Evolutionary conservation across 306 rosid species (phyloP).

Genomic region (Quercus variabilis): DNA sequence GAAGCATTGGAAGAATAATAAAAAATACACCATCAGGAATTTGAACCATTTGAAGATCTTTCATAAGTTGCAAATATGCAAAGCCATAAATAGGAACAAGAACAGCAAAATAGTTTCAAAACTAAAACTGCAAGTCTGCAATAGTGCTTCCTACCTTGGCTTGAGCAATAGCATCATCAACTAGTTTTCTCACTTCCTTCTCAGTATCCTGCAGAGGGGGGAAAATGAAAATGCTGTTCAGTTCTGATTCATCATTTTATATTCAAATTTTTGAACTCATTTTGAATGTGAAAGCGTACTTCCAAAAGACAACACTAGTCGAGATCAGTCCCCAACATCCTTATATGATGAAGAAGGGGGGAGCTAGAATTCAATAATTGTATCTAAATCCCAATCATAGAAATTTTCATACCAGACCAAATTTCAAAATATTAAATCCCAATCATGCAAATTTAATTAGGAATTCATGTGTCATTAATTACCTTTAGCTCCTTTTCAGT

Average conservation of each 20-base stretch:
- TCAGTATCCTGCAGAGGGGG: constrained; percentile 64
- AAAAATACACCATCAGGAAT: constrained; percentile 12
- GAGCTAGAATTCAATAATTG: neutral
- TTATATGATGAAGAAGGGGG: neutral
- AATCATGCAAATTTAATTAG: neutral
- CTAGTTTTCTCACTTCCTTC: constrained; percentile 74
- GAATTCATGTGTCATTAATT: constrained; percentile 11
- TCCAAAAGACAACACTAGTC: neutral
- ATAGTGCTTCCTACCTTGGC: constrained; percentile 65
- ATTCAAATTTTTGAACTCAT: neutral
- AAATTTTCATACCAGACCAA: neutral
- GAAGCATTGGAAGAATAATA: constrained; percentile 22
- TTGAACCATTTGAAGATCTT: neutral
- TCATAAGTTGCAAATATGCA: neutral
- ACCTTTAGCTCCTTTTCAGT: constrained; percentile 94
- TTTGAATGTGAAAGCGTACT: neutral
- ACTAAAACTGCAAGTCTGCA: neutral
- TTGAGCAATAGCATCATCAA: constrained; percentile 88
- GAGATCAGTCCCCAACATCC: neutral
- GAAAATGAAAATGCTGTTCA: neutral
- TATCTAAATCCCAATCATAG: neutral
- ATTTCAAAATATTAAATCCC: neutral
- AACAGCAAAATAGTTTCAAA: neutral
- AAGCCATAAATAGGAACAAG: neutral
- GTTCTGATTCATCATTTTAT: constrained; percentile 4